Conservation (phyloP, 78 protist species). For the Polysphondylium violaceum region DNA sequence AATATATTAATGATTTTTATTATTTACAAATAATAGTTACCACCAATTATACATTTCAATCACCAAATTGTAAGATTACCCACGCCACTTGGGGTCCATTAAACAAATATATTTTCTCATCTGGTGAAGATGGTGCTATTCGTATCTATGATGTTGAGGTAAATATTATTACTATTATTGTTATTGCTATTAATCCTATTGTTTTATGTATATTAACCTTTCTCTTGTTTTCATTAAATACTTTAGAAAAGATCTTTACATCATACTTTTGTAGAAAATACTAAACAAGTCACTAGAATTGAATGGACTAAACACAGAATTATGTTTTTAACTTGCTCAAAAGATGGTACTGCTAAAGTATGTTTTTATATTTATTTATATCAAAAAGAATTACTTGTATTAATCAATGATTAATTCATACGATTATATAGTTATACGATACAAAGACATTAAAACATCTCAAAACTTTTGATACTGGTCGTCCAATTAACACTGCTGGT, state of each 20-base stretch:
- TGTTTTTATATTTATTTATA: background rate
- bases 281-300: slow-evolving; percentile 60
- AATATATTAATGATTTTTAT: background rate
- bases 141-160: slow-evolving; percentile 74
- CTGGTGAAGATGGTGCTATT: slow-evolving; percentile 84
- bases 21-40: background rate
- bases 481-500: slow-evolving; percentile 93
- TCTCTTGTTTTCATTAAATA: too few species aligned
- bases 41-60: slow-evolving; percentile 17
- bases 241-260: slow-evolving; percentile 55
- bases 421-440: slow-evolving; percentile 84
- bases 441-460: slow-evolving; percentile 75
- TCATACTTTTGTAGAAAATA: slow-evolving; percentile 33
- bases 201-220: too few species aligned
- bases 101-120: slow-evolving; percentile 59
- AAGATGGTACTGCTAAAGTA: slow-evolving; percentile 87
- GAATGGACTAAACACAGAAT: slow-evolving; percentile 68
- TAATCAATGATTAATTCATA: background rate
- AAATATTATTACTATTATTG: background rate
- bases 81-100: slow-evolving; percentile 81
- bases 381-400: background rate
- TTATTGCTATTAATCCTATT: background rate
- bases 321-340: slow-evolving; percentile 85
- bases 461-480: slow-evolving; percentile 86
- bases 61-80: slow-evolving; percentile 42